A percentile compares a stretch with the other conserved stretches of the same genome.
Conservation (phyloP, 2,329 filamentous ascomycete genomes). For the Curvularia lunata region DNA sequence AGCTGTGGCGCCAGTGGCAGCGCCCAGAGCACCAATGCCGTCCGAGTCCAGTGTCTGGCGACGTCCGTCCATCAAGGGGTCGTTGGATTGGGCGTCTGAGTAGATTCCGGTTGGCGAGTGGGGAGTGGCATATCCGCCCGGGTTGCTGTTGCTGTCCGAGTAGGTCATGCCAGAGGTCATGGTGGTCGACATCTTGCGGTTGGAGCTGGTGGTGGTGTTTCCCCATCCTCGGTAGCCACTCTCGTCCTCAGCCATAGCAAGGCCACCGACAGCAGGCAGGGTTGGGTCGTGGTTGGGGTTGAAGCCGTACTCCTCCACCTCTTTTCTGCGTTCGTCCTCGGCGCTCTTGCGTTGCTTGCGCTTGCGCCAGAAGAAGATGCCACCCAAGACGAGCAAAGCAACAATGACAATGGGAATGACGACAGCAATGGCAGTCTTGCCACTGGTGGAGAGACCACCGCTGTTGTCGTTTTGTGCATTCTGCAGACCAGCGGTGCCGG, state of each 20-base stretch:
- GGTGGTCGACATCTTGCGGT: conserved; percentile 85
- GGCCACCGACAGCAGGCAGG: conserved; percentile 64
- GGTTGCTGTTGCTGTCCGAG: conserved; percentile 71
- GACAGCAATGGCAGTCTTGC: conserved; percentile 88
- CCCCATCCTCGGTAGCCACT: conserved; percentile 96
- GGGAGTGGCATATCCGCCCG: conserved; percentile 58
- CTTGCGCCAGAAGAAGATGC: conserved; percentile 85
- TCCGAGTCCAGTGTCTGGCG: conserved; percentile 70
- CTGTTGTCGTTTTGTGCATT: conserved; percentile 18
- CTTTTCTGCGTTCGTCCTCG: conserved; percentile 88
- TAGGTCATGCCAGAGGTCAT: conserved; percentile 76
- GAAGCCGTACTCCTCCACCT: conserved; percentile 96
- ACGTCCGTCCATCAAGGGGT: conserved; percentile 63
- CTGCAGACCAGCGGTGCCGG: conserved; percentile 19
- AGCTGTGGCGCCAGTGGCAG: conserved; percentile 40
- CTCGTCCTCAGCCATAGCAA: conserved; percentile 73
- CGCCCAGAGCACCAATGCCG: conserved; percentile 80
- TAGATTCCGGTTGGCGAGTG: conserved; percentile 69
- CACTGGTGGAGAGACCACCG: conserved; percentile 63
- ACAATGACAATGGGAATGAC: conserved; percentile 92
- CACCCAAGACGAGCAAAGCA: conserved; percentile 76
- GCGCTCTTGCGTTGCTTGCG: conserved; percentile 83
- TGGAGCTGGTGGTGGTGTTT: conserved; percentile 71
- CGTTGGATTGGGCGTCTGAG: conserved; percentile 74
- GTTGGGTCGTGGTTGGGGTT: conserved; percentile 97